phyloP scores from a whole-genome alignment of 192 early-diverging fungal genomes.

The Mortierella antarctica region DNA sequence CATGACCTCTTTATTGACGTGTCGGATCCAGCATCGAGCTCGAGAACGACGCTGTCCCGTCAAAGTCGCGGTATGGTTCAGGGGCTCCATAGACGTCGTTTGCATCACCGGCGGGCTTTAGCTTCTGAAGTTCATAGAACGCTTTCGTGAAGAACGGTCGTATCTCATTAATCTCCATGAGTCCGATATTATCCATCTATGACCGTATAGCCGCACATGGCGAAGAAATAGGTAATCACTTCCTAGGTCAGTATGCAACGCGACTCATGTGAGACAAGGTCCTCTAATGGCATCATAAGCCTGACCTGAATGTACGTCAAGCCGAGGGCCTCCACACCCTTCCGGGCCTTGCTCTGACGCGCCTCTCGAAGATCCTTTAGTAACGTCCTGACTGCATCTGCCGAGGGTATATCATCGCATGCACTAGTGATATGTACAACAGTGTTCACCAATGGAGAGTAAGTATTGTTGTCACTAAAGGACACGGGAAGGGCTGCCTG shows the following conservation, averaged over 20 bases:
- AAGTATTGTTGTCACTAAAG: no score
- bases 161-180: slow-evolving; percentile 93
- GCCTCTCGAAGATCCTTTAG: slow-evolving; percentile 88
- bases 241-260: no score
- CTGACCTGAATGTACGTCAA: slow-evolving; percentile 74
- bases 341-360: slow-evolving; percentile 82
- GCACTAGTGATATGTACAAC: slow-evolving; percentile 60
- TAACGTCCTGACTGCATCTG: slow-evolving; percentile 76
- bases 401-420: slow-evolving; percentile 83
- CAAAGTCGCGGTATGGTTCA: not conserved
- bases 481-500: no score
- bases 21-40: slow-evolving; percentile 13
- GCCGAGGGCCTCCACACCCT: slow-evolving; percentile 75
- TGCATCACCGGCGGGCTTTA: slow-evolving; percentile 28
- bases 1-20: no score
- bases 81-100: slow-evolving; percentile 1
- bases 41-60: slow-evolving; percentile 6
- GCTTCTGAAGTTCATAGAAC: slow-evolving; percentile 75
- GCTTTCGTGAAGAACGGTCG: slow-evolving; percentile 89
- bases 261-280: no score
- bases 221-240: no score
- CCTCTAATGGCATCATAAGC: no score
- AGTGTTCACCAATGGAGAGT: no score
- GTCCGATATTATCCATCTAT: slow-evolving; percentile 84
- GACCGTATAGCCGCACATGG: no score